A percentile compares a stretch with the other conserved stretches of the same genome.
Evolutionary conservation across 352 stramenopile species (phyloP).

Genomic region (Phytopythium delawarense): DNA sequence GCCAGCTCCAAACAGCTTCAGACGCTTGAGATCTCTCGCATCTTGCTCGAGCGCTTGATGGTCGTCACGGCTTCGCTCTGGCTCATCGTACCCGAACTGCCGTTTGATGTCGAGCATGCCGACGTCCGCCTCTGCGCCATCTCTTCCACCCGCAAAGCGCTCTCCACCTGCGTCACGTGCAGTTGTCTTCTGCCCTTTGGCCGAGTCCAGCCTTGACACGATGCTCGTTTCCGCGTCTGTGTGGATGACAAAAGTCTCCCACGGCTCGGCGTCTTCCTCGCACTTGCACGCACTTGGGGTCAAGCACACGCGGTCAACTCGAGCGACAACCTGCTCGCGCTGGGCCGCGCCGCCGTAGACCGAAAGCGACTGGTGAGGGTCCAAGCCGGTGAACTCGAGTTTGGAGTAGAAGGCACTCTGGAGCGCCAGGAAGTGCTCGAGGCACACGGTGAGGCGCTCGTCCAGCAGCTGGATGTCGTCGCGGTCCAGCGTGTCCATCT

Average conservation of each 20-base stretch:
- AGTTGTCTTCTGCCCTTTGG: background rate
- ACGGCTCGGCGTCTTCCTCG: constrained; percentile 41
- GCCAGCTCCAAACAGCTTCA: background rate
- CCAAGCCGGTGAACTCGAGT: constrained; percentile 47
- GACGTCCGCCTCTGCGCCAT: constrained; percentile 23
- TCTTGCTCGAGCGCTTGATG: constrained; percentile 16
- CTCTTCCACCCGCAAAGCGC: background rate
- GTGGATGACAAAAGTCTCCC: constrained; percentile 43
- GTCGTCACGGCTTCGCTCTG: constrained; percentile 15
- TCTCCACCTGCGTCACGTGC: background rate
- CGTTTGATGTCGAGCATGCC: constrained; percentile 65
- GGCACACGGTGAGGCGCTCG: constrained; percentile 38
- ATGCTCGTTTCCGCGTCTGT: constrained; percentile 9
- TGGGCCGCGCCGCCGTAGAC: constrained; percentile 6
- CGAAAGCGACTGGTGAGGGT: constrained; percentile 46
- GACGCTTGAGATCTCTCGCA: constrained; percentile 24
- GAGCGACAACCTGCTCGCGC: background rate
- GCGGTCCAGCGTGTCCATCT: constrained; percentile 58
- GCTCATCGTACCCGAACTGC: constrained; percentile 49
- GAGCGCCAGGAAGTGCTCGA: constrained; percentile 28
- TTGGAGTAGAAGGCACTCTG: constrained; percentile 42
- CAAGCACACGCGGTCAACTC: constrained; percentile 37
- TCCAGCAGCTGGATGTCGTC: constrained; percentile 54
- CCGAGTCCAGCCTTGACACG: background rate
- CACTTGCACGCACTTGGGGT: constrained; percentile 38